Conservation (phyloP, 306 rosid genomes). For the Inga leiocalycina region DNA sequence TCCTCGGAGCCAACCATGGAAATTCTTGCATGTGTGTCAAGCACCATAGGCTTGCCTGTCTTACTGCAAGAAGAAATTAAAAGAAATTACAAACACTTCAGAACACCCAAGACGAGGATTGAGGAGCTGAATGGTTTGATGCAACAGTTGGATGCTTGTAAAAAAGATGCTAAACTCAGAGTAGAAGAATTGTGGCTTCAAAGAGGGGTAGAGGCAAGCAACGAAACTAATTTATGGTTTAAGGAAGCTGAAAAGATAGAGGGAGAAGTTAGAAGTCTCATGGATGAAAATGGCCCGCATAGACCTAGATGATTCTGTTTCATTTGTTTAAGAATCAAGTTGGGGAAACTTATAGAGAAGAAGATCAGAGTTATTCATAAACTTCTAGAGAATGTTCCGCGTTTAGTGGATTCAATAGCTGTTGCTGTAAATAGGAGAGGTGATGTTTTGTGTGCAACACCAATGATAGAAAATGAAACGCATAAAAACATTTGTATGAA, state of each 20-base stretch:
- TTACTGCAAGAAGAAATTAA: neutral
- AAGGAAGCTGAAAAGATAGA: neutral
- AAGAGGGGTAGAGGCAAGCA: neutral
- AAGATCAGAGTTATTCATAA: neutral
- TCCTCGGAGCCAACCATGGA: neutral
- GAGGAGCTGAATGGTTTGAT: neutral
- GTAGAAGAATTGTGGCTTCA: neutral
- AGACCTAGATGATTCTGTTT: neutral
- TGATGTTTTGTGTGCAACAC: neutral
- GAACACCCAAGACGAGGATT: neutral
- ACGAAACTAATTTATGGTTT: neutral
- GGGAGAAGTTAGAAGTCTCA: neutral
- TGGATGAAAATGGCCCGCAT: neutral
- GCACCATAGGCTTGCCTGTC: neutral
- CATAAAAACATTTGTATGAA: neutral
- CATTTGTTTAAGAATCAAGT: neutral
- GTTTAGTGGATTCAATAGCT: neutral
- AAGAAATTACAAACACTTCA: neutral
- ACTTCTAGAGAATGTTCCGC: neutral
- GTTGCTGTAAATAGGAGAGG: neutral
- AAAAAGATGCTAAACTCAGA: neutral
- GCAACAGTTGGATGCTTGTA: neutral
- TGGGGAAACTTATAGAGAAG: neutral
- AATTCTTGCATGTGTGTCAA: neutral
- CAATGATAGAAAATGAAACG: neutral